Evolutionary conservation across 805 yeast genomes (phyloP), one percentile per base, ranked within the genome.

Genomic region (Nakazawaea anatomiae): DNA sequence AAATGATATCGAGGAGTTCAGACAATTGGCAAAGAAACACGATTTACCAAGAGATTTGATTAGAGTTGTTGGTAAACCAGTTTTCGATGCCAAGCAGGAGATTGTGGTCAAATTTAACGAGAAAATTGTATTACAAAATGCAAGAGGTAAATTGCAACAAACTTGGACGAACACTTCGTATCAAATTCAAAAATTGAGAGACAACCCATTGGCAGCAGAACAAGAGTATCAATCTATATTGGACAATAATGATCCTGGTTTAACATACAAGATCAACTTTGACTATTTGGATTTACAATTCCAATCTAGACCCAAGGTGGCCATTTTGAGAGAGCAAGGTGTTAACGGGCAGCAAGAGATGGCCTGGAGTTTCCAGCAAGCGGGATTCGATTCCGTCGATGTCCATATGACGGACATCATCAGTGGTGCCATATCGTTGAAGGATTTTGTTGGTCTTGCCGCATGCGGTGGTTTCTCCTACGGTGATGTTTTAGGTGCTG

Each of bases 381-480:
- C 98, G 36, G 99, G 99, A 0, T 94, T 94, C 68, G 89, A 83
- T 25, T 77, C 91, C n/a, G 81, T 88, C 53, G 99, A 94, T 69
- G 96, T 94, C 40, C 97, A 95, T 63, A 94, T 94, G 99, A 81
- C 95, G 25, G 99, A 94, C 66, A 79, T 94, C 53, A 71, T 91
- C 55, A 71, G 77, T 39, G 96, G 96, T 42, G 77, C 74, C 60
- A 86, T 86, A 36, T 67, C 82, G 18, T 75, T 94, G 57, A 84
- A 82, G 61, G 85, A 81, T 43, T 94, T 94, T 68, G 89, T 85
- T 46, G 99, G 99, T 55, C 60, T 94, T 45, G 98, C 97, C 42
- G 98, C 98, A 4, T 95, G 99, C 72, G 99, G 99, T 70, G 99
- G 99, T 12, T 94, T 94, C 76, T 89, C 97, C 1, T 94, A 91